Evolutionary conservation across 805 yeast genomes (phyloP), one percentile per base, ranked within the genome.

Genomic region (Metschnikowia similis): DNA sequence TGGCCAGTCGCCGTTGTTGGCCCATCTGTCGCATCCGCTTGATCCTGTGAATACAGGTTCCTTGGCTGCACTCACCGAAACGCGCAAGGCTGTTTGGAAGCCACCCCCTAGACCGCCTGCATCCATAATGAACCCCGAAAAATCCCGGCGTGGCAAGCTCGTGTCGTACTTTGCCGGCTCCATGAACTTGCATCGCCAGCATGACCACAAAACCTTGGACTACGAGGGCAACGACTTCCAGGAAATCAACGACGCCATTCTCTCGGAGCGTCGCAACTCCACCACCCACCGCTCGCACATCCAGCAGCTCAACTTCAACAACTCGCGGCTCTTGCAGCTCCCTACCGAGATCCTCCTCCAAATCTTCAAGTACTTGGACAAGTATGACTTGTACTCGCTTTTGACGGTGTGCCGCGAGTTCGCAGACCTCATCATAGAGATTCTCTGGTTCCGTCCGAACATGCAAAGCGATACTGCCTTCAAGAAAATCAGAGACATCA

Each of bases 391-490:
- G 51, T 82, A 81, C 28, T 73, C 81, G 11, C 66, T 85, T 21
- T 70, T 89, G 53, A 75, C 89, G 1, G 91, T 89, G 7, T 90
- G 96, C 67, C 83, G 81, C 58, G 79, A 83, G 53, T 90, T 96
- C 86, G 87, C 90, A 9, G 80, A 82, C 56, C 72, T 87, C 38
- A 82, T 87, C 11, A 82, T 89, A 9, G 96, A 88, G 59, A 75
- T 85, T 38, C 71, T 91, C 30, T 91, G 97, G 95, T 87, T 88
- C 63, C 79, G 98, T 51, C 97, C 97, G 3, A 80, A 80, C 39
- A 75, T 88, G 66, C 80, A 77, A 53, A 73, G 75, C 52, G 75
- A 73, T 41, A 51, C 63, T 2, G 73, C 83, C 2, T 78, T 82
- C 55, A 66, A 67, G 40, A 79, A 79, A 53, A 77, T 90, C 45